Evolutionary conservation across 83 land plant genomes (phyloP).

Genomic region (Picea abies): DNA sequence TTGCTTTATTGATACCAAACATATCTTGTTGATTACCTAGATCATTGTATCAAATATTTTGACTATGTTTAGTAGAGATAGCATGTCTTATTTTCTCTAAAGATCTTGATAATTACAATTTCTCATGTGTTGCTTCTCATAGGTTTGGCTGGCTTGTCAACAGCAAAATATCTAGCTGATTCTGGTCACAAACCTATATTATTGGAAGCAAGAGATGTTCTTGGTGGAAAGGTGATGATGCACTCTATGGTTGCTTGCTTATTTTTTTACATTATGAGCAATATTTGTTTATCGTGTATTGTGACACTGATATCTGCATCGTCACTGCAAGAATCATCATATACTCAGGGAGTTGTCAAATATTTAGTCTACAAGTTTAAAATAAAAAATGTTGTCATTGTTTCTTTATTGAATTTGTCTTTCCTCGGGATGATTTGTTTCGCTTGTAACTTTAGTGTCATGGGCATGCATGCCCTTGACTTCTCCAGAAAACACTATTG

Average conservation of each 20-base stretch:
- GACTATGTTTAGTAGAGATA: not conserved
- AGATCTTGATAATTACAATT: not conserved
- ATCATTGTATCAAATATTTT: not conserved
- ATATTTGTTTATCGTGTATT: not conserved
- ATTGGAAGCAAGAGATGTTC: conserved; percentile 93
- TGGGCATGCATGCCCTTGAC: too few species aligned
- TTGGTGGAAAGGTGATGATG: conserved; percentile 95
- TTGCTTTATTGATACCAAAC: not conserved
- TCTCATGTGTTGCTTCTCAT: not conserved
- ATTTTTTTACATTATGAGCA: not conserved
- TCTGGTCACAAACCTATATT: conserved; percentile 96
- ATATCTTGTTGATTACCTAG: not conserved
- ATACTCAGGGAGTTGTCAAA: too few species aligned
- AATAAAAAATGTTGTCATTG: too few species aligned
- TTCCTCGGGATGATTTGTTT: too few species aligned
- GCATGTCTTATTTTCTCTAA: not conserved
- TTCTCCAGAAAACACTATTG: too few species aligned
- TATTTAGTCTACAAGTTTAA: too few species aligned
- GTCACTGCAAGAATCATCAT: not conserved
- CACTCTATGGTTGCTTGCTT: not conserved
- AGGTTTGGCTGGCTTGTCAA: conserved; percentile 97
- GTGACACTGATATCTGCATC: not conserved
- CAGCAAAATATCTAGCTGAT: conserved; percentile 97
- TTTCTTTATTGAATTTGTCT: too few species aligned
- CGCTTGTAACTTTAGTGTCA: too few species aligned